phyloP scores from a whole-genome alignment of 352 stramenopile genomes.

The Hyaloperonospora arabidopsidis region DNA sequence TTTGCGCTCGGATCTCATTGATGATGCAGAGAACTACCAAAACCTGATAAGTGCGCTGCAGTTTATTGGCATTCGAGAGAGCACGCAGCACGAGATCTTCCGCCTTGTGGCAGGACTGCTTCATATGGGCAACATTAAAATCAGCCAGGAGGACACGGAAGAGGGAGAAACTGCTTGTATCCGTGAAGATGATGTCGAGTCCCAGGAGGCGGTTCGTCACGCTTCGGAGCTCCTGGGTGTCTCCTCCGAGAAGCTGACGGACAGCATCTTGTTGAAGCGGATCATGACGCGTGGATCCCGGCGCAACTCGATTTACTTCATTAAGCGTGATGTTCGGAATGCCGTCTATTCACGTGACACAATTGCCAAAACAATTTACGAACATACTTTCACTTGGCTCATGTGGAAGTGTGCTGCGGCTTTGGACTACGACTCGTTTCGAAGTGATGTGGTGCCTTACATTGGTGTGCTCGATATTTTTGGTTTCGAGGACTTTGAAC shows the following conservation, averaged over 20 bases:
- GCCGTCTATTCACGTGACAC: conserved; percentile 86
- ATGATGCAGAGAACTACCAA: conserved; percentile 61
- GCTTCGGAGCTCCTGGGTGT: conserved; percentile 64
- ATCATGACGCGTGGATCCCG: conserved; percentile 82
- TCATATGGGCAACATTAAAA: conserved; percentile 74
- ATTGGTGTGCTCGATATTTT: conserved; percentile 90
- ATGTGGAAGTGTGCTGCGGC: conserved; percentile 87
- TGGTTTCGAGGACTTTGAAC: conserved; percentile 88
- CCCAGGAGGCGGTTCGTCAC: conserved; percentile 38
- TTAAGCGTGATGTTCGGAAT: conserved; percentile 73
- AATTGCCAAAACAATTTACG: conserved; percentile 92
- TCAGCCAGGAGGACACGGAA: conserved; percentile 60
- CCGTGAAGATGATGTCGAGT: conserved; percentile 32
- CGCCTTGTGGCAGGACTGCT: conserved; percentile 60
- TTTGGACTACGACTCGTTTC: conserved; percentile 72
- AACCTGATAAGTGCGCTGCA: conserved; percentile 57
- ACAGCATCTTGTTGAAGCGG: conserved; percentile 73
- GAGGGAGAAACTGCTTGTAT: conserved; percentile 71
- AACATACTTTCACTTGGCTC: conserved; percentile 89
- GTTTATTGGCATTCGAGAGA: conserved; percentile 64
- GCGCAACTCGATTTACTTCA: conserved; percentile 74
- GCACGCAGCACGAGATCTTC: conserved; percentile 67
- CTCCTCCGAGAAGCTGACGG: conserved; percentile 45
- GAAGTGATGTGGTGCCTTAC: conserved; percentile 67
- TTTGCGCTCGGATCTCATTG: conserved; percentile 56